Conservation (phyloP, 305 asterid species). For the Fraxinus greggii region DNA sequence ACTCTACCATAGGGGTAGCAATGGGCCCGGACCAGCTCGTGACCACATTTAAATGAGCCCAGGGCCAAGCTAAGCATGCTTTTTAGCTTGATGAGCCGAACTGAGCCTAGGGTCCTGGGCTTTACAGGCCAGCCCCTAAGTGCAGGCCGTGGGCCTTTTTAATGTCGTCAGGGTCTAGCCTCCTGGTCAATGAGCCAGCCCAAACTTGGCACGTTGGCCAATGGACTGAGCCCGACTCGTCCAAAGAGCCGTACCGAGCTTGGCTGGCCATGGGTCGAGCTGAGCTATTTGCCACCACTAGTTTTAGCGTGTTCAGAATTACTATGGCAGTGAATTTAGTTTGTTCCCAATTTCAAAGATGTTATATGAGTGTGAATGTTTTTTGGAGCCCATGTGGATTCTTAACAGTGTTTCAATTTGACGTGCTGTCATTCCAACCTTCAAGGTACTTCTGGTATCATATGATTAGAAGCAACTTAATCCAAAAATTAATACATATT, state of each 20-base stretch:
- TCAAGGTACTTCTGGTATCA: background rate
- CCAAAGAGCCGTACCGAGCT: background rate
- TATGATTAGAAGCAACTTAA: background rate
- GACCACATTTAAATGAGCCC: background rate
- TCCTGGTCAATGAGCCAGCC: background rate
- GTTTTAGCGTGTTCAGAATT: background rate
- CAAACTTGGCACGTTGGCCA: background rate
- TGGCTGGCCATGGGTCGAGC: background rate
- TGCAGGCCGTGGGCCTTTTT: background rate
- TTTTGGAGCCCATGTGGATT: background rate
- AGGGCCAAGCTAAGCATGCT: too few species aligned
- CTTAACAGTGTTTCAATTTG: background rate
- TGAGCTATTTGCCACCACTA: background rate
- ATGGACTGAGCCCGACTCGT: background rate
- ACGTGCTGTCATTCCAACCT: background rate
- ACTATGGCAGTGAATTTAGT: background rate
- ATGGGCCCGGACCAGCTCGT: background rate
- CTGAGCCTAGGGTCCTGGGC: background rate
- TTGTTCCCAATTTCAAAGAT: background rate
- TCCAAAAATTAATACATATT: background rate
- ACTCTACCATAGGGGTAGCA: background rate
- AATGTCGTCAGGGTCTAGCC: background rate
- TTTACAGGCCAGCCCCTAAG: background rate
- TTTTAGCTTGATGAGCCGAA: too few species aligned
- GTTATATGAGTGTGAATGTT: background rate